Evolutionary conservation across 495 filamentous ascomycete species (phyloP), one percentile per base, ranked within the genome.

Genomic region (Hypoxylon fuscum): DNA sequence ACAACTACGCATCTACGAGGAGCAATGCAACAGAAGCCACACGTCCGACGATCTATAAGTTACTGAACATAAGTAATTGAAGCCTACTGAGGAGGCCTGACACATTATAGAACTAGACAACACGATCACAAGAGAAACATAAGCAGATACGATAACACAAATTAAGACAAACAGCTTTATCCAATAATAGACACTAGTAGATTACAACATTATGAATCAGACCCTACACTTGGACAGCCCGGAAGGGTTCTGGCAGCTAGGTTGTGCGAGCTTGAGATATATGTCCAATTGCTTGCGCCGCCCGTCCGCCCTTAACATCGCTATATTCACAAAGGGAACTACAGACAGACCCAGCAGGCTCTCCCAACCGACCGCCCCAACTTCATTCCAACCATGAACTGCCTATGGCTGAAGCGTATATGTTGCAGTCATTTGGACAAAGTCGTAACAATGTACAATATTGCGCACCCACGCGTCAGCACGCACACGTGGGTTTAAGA

Each of bases 121-220:
- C n/a, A n/a, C n/a, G n/a, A n/a, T n/a, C n/a, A n/a, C n/a, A n/a
- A n/a, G n/a, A n/a, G n/a, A n/a, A n/a, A n/a, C n/a, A n/a, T n/a
- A n/a, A n/a, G n/a, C n/a, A n/a, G n/a, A n/a, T n/a, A n/a, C n/a
- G n/a, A n/a, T n/a, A 40, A 27, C 27, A 22, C 31, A 37, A 37
- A 2, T 41, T 22, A 29, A 27, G 31, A 54, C 32, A 46, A 45
- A 40, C 56, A 66, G 38, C 35, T 42, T 40, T 52, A 62, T 66
- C 41, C 50, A 51, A 64, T 62, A 71, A 69, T 72, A 73, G 68
- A 71, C 62, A 73, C 71, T 69, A 71, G 60, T 68, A 71, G 66
- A 73, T 71, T 71, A 73, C 68, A 71, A 68, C 59, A 73, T 73
- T 73, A 73, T 68, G 70, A 68, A 68, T 63, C 64, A 68, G 64